Evolutionary conservation across 1,284 basidiomycete genomes (phyloP).

Genomic region (Inonotus obliquus): DNA sequence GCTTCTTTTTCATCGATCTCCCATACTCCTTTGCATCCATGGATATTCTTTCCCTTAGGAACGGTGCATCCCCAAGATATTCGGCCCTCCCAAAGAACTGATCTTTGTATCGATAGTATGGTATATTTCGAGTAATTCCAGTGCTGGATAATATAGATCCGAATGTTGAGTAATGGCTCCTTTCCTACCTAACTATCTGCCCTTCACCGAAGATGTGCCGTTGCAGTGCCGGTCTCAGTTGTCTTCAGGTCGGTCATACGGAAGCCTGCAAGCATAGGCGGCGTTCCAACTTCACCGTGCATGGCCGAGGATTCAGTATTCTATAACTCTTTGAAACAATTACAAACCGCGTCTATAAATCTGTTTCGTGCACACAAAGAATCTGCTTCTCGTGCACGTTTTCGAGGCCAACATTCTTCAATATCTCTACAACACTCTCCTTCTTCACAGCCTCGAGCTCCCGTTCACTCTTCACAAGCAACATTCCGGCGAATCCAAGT

Average conservation of each 20-base stretch:
- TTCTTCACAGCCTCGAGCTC: slow-evolving; percentile 65
- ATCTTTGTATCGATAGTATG: too few species aligned
- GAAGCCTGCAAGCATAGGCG: background rate
- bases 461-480: slow-evolving; percentile 74
- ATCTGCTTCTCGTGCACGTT: slow-evolving; percentile 61
- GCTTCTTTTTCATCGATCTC: background rate
- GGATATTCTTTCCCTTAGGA: background rate
- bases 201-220: background rate
- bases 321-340: background rate
- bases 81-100: background rate
- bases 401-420: slow-evolving; percentile 55
- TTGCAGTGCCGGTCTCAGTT: background rate
- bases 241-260: background rate
- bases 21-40: background rate
- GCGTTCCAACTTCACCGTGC: background rate
- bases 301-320: background rate
- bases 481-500: slow-evolving; percentile 82
- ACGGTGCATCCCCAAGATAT: background rate
- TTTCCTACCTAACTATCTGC: too few species aligned
- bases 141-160: too few species aligned
- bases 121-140: too few species aligned
- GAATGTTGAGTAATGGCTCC: too few species aligned
- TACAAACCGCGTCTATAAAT: background rate
- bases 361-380: slow-evolving; percentile 8
- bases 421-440: slow-evolving; percentile 54